Evolutionary conservation across 129 eudicot genomes (phyloP).

Genomic region (Escallonia rubra): DNA sequence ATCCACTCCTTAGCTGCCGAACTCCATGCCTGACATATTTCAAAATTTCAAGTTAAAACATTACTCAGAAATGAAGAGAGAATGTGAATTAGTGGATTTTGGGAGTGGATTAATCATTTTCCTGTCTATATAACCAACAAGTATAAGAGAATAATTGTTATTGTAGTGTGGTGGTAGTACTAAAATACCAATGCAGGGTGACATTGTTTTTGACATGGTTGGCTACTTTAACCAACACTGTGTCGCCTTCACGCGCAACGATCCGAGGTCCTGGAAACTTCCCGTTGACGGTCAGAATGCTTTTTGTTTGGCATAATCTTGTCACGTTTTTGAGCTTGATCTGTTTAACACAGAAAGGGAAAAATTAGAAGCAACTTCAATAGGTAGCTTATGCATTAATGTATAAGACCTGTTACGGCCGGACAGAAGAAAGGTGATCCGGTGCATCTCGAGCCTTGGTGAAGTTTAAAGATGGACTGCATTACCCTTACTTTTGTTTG

Average conservation of each 20-base stretch:
- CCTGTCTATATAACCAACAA: not conserved
- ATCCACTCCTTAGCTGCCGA: constrained; percentile 44
- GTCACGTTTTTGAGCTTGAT: constrained; percentile 26
- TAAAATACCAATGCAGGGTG: constrained; percentile 29
- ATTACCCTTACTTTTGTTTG: too few species aligned
- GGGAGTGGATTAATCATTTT: too few species aligned
- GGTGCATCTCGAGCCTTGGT: too few species aligned
- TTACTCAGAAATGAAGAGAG: not conserved
- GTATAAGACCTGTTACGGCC: too few species aligned
- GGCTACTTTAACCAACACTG: constrained; percentile 16
- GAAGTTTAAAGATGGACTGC: too few species aligned
- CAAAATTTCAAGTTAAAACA: not conserved
- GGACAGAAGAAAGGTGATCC: too few species aligned
- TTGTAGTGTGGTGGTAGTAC: not conserved
- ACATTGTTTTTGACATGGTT: constrained; percentile 21
- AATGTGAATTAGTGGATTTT: too few species aligned
- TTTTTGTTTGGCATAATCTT: constrained; percentile 29
- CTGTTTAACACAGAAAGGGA: constrained; percentile 5
- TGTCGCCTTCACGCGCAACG: constrained; percentile 33
- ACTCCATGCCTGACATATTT: constrained; percentile 40
- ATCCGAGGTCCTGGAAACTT: constrained; percentile 26
- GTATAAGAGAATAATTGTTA: too few species aligned
- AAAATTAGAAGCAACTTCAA: not conserved
- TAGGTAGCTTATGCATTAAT: not conserved
- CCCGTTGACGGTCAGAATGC: constrained; percentile 24